Base-by-base conservation (phyloP, 805 yeast genomes). In the Sugiyamaella smithiae region DNA sequence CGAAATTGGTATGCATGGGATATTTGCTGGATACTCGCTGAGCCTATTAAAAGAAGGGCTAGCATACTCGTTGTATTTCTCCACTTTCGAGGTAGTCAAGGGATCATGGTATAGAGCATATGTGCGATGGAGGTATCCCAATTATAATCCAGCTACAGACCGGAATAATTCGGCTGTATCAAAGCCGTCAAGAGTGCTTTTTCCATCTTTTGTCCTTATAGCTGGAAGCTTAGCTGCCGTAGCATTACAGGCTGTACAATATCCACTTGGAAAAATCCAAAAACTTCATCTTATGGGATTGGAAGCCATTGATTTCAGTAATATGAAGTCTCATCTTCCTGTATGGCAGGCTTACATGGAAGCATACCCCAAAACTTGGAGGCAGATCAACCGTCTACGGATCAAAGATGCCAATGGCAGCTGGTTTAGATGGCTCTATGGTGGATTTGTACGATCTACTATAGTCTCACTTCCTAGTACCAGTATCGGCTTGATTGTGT, bases 141-240 rank as follows among this genome's bases (percentile, higher is more conserved):
- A 55, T 56, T 55, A 51, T 57, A 49, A 49, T 57, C 47, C 43
- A 56, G 42, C 45, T 51, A 42, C 31, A 9, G 47, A 11, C 38
- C 42, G 19, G 32, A 45, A 45, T 43, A 32, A 47, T 25, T 35
- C 50, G 43, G 66, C 65, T 36, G 58, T 64, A 23, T 57, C 62
- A 20, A 56, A 56, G 25, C 57, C 58, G 38, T 64, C 62, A 45
- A 76, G 74, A 50, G 70, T 80, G n/a, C 60, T 87, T 33, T 80
- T 78, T 57, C 82, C 90, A 1, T 64, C 83, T 1, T 86, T 84
- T 62, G 78, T 88, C 3, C 73, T 91, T 24, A 58, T 84, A 5
- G 97, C 95, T 0, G 98, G 98, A 16, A 88, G 93, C 7, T 73
- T 85, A 4, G 97, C 97, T 0, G 91, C 97, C 0, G 70, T 82